These are phyloP conservation scores for Colletotrichum falcatum DNA, from an alignment of 2,329 filamentous ascomycete species.

Conservation along the genomic window DNA sequence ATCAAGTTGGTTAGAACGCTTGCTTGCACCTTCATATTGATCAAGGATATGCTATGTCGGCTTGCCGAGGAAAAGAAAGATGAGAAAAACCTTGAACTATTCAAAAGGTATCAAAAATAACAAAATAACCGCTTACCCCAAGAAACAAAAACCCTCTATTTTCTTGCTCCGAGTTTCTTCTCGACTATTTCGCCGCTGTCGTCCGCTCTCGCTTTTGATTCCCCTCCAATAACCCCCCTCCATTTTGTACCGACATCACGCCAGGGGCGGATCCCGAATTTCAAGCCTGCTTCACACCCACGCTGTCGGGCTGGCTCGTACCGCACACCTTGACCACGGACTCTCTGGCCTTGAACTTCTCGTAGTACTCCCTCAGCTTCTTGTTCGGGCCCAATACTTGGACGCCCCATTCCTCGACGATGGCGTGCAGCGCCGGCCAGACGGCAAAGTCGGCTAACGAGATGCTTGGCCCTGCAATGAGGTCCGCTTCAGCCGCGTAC, in stretches of 20 bases:
- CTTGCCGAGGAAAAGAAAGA: not conserved
- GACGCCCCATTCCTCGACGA: constrained; percentile 52
- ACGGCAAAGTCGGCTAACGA: constrained; percentile 67
- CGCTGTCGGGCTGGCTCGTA: not conserved
- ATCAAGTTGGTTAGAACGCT: not conserved
- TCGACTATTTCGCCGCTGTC: not conserved
- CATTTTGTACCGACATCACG: not conserved
- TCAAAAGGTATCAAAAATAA: not conserved
- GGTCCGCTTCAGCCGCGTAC: constrained; percentile 53
- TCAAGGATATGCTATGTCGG: no score
- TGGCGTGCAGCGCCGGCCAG: constrained; percentile 66
- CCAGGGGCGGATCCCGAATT: no score
- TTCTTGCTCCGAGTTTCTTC: not conserved
- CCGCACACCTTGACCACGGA: constrained; percentile 44
- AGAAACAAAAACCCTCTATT: not conserved
- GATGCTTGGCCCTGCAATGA: constrained; percentile 57
- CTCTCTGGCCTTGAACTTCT: constrained; percentile 45
- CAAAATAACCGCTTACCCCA: not conserved
- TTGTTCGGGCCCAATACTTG: constrained; percentile 48
- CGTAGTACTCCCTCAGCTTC: constrained; percentile 54
- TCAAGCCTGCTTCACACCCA: not conserved
- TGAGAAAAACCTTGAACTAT: not conserved
- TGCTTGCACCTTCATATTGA: not conserved
- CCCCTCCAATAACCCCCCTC: not conserved
- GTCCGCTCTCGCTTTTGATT: not conserved